Conservation (phyloP, 164 flowering plant species). For the Cinnamomum micranthum region DNA sequence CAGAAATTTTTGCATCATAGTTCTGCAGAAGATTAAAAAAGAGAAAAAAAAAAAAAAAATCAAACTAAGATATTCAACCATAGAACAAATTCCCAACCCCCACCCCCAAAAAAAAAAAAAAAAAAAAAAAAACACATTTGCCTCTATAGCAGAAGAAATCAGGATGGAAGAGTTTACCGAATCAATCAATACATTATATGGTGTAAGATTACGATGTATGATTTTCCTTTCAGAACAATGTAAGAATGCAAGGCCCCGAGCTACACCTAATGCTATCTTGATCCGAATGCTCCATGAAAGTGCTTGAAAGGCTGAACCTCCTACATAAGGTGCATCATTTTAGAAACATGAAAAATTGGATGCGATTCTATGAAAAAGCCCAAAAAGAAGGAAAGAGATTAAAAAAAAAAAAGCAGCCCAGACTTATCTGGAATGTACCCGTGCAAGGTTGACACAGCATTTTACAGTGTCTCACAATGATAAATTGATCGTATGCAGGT, state of each 20-base stretch:
- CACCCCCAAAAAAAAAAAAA: too few relatives aligned
- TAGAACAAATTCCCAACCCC: too few relatives aligned
- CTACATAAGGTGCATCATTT: too few relatives aligned
- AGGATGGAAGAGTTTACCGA: slow-evolving; percentile 37
- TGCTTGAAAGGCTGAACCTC: too few relatives aligned
- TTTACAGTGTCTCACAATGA: background rate
- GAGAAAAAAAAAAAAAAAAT: too few relatives aligned
- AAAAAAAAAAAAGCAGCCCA: background rate
- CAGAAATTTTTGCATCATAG: slow-evolving; percentile 74
- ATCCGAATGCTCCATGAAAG: too few relatives aligned
- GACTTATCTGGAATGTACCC: background rate
- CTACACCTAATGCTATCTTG: too few relatives aligned
- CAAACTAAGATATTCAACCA: background rate
- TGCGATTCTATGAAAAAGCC: too few relatives aligned
- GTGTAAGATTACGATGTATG: slow-evolving; percentile 61
- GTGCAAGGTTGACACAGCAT: background rate
- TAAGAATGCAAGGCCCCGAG: slow-evolving; percentile 34
- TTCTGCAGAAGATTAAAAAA: slow-evolving; percentile 33
- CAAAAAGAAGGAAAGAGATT: too few relatives aligned
- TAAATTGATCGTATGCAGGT: too few relatives aligned
- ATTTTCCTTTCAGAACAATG: slow-evolving; percentile 18
- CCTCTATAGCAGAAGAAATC: background rate
- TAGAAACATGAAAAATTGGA: too few relatives aligned
- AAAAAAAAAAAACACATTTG: too few relatives aligned
- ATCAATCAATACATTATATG: slow-evolving; percentile 79